These are phyloP conservation scores for Fusarium tjaetaba DNA, from an alignment of 2,329 filamentous ascomycete genomes.

Conservation along the genomic window DNA sequence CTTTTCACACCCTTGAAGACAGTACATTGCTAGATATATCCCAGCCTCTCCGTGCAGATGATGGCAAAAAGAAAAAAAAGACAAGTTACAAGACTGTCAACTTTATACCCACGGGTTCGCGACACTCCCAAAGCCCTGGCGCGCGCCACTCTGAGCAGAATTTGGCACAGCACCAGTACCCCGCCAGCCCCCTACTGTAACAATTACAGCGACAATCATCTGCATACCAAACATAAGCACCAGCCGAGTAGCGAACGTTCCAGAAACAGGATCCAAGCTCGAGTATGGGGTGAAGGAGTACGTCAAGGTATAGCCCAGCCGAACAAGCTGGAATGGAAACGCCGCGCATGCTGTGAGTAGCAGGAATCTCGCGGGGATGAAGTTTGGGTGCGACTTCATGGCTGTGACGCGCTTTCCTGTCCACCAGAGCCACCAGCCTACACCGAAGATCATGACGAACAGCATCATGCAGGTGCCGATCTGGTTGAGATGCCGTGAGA, in stretches of 20 bases:
- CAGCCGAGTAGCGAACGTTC: neutral
- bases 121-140: neutral
- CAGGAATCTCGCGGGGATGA: neutral
- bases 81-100: too few relatives aligned
- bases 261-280: neutral
- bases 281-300: neutral
- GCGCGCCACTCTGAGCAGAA: neutral
- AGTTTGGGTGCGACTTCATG: neutral
- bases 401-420: neutral
- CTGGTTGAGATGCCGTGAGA: neutral
- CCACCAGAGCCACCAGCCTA: neutral
- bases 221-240: neutral
- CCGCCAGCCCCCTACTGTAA: neutral
- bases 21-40: accelerated
- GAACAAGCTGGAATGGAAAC: neutral
- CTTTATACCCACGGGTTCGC: neutral
- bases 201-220: neutral
- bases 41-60: accelerated
- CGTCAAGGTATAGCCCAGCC: neutral
- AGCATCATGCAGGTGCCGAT: neutral
- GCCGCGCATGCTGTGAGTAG: neutral
- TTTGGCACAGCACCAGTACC: neutral
- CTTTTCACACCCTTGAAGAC: accelerated
- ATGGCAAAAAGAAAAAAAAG: too few relatives aligned
- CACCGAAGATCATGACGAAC: neutral